A percentile compares a stretch with the other conserved stretches of the same genome.
phyloP scores from a whole-genome alignment of 2,329 filamentous ascomycete genomes.

The Ploettnerulaceae sp. region DNA sequence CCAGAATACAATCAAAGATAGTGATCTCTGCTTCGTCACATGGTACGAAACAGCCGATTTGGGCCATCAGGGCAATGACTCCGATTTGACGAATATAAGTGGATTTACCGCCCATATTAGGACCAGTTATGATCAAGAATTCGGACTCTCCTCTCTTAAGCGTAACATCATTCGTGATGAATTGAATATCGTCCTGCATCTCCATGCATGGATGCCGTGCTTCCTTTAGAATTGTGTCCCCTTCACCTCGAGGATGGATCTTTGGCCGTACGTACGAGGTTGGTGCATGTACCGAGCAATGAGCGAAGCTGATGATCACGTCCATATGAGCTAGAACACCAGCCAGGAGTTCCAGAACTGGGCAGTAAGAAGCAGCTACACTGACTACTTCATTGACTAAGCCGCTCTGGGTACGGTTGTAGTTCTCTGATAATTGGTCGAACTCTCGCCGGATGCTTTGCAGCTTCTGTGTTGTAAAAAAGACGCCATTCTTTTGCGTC shows the following conservation, averaged over 20 bases:
- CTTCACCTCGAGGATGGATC: slow-evolving; percentile 82
- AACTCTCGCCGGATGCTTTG: slow-evolving; percentile 81
- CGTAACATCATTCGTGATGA: slow-evolving; percentile 95
- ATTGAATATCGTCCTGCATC: slow-evolving; percentile 96
- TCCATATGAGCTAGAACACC: slow-evolving; percentile 88
- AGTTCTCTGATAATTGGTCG: slow-evolving; percentile 89
- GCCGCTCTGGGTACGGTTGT: slow-evolving; percentile 89
- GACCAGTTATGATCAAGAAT: slow-evolving; percentile 47
- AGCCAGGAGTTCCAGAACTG: slow-evolving; percentile 83
- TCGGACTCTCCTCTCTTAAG: slow-evolving; percentile 74
- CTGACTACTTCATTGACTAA: slow-evolving; percentile 88
- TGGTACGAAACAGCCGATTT: slow-evolving; percentile 93
- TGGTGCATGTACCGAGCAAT: slow-evolving; percentile 88
- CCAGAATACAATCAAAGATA: slow-evolving; percentile 95
- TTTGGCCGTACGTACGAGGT: slow-evolving; percentile 86
- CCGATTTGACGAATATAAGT: slow-evolving; percentile 98
- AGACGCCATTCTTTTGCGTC: slow-evolving; percentile 98
- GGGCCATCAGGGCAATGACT: slow-evolving; percentile 94
- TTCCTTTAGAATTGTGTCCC: slow-evolving; percentile 85
- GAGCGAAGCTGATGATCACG: slow-evolving; percentile 89
- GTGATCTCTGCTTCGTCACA: slow-evolving; percentile 86
- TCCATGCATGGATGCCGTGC: slow-evolving; percentile 97
- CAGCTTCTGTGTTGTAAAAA: slow-evolving; percentile 85
- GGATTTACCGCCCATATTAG: slow-evolving; percentile 81
- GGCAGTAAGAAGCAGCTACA: slow-evolving; percentile 91